Evolutionary conservation across 768 basidiomycete genomes (phyloP).

Genomic region (Russula abietina): DNA sequence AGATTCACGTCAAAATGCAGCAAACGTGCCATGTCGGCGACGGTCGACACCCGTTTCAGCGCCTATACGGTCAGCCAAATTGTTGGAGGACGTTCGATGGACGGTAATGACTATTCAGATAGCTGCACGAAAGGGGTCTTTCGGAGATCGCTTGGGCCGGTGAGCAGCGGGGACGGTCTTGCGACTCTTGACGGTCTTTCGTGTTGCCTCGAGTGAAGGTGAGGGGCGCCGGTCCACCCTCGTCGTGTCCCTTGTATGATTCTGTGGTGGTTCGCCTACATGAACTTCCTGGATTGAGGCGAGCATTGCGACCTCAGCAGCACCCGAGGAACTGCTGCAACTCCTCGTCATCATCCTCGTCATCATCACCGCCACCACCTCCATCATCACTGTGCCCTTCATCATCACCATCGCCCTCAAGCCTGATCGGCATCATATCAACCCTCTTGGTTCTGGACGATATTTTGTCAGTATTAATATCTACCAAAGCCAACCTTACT

Average conservation of each 20-base stretch:
- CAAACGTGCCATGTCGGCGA: constrained; percentile 49
- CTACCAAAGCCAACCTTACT: too few species aligned
- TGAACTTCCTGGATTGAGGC: constrained; percentile 7
- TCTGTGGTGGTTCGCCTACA: not conserved
- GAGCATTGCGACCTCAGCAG: constrained; percentile 13
- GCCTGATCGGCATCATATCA: too few species aligned
- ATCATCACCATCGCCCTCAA: too few species aligned
- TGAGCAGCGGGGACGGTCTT: constrained; percentile 1
- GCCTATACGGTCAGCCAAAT: constrained; percentile 40
- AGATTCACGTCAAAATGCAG: too few species aligned
- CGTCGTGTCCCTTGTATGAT: not conserved
- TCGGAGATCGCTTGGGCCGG: constrained; percentile 35
- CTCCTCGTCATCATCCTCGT: too few species aligned
- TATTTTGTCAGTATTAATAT: too few species aligned
- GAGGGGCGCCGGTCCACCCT: not conserved
- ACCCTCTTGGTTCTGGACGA: too few species aligned
- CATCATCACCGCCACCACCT: too few species aligned
- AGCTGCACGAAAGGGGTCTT: constrained; percentile 47
- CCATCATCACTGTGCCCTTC: too few species aligned
- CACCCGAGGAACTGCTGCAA: not conserved
- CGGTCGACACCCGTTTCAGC: constrained; percentile 71
- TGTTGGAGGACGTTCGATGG: constrained; percentile 44
- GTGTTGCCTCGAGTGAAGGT: not conserved
- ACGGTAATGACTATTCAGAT: constrained; percentile 61
- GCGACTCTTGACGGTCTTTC: not conserved